Evolutionary conservation across 139 green algal species (phyloP), one percentile per base, ranked within the genome.

Genomic region (Marvania coccoides): DNA sequence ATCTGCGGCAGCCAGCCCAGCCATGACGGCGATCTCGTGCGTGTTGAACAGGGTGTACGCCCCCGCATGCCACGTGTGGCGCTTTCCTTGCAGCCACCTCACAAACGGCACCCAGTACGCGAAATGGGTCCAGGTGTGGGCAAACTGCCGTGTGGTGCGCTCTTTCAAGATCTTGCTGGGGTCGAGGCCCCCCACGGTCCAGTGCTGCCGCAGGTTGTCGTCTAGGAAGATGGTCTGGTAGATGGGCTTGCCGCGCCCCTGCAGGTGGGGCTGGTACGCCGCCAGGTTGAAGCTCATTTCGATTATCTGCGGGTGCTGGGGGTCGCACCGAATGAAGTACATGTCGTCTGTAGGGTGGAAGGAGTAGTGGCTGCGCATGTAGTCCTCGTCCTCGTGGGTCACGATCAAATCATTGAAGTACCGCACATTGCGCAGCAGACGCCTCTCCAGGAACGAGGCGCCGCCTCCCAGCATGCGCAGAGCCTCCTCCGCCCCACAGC

Each of bases 281-380:
- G 47, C 73, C n/a, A 90, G 62, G 64, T 89, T 85, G 70, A 90
- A 90, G 23, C 58, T 75, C 84, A 90, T 90, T 69, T 90, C 84
- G 33, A 88, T 82, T 37, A 82, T 81, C 26, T 77, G 61, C 55
- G 64, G 72, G 29, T 64, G 28, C 26, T 79, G 29, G 0, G 65
- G 54, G 66, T 90, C 85, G 8, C 74, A 84, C 37, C 81, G 78
- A 19, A 90, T 70, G 61, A 90, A 90, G 74, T 90, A 90, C 82
- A 89, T 90, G 71, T 88, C 84, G 4, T 61, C 33, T 47, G 66
- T 60, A 14, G 67, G 65, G 47, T 48, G 39, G 12, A 88, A 54
- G 34, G 85, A 70, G 48, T 90, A 90, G 54, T 83, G 77, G 0
- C 40, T 47, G 35, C 14, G 31, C 84, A 90, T 89, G 74, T 90